Percentiles rank a stretch among this genome's conserved stretches.
phyloP scores from a whole-genome alignment of 176 grass and related monocot genomes.

The Bonia amplexicaulis region DNA sequence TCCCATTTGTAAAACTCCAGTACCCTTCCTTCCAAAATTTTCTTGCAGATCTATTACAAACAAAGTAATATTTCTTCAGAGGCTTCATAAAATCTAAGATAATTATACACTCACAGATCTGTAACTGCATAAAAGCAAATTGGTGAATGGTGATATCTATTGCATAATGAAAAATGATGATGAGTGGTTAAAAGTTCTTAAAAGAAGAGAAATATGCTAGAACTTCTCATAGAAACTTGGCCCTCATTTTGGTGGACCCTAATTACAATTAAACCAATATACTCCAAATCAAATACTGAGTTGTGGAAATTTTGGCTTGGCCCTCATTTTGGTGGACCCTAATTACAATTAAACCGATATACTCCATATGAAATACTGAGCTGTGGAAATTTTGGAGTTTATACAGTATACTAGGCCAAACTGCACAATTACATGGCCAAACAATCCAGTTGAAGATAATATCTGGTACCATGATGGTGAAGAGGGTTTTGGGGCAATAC shows the following conservation, averaged over 20 bases:
- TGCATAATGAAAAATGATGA: background rate
- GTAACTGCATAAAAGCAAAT: background rate
- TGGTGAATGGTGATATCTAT: background rate
- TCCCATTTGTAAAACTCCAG: constrained; percentile 93
- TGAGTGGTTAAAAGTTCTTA: background rate
- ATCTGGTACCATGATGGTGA: background rate
- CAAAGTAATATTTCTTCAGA: constrained; percentile 12
- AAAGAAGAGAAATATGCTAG: background rate
- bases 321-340: background rate
- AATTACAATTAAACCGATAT: background rate
- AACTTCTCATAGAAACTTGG: background rate
- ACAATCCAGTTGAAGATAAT: background rate
- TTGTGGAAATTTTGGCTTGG: background rate
- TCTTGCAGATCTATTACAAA: constrained; percentile 50
- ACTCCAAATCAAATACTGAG: background rate
- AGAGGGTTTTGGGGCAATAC: background rate
- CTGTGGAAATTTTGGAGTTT: background rate
- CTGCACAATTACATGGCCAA: background rate
- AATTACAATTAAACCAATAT: background rate
- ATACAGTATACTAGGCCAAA: background rate
- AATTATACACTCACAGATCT: background rate
- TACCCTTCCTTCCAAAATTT: constrained; percentile 68
- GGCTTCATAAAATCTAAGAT: constrained; percentile 10
- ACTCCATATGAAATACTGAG: background rate
- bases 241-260: background rate